These are phyloP conservation scores for Eimeria zaria DNA, from an alignment of 169 alveolate species.

Conservation along the genomic window DNA sequence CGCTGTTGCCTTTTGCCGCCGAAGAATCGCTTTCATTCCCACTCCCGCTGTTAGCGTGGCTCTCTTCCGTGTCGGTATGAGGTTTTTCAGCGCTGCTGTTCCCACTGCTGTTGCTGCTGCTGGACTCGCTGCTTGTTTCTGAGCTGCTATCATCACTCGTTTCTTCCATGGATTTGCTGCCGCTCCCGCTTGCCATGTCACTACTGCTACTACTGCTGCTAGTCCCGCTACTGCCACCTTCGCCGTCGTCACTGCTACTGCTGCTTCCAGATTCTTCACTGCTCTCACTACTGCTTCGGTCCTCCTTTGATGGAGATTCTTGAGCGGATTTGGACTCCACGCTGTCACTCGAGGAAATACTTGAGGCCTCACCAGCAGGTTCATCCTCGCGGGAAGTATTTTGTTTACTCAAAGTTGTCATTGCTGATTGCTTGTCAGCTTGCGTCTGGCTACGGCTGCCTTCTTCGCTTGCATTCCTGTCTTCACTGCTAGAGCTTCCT, in stretches of 20 bases:
- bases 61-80: neutral
- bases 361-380: neutral
- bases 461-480: neutral
- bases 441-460: neutral
- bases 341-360: neutral
- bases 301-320: neutral
- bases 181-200: conserved; percentile 15
- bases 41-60: neutral
- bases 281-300: neutral
- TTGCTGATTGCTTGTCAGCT: neutral
- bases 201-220: neutral
- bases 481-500: neutral
- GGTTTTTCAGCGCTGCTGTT: neutral
- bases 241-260: conserved; percentile 36
- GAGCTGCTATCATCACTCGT: conserved; percentile 1
- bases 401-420: neutral
- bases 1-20: neutral
- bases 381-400: neutral
- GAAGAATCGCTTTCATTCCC: neutral
- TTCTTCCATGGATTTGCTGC: neutral
- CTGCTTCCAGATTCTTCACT: conserved; percentile 21
- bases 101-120: conserved; percentile 26
- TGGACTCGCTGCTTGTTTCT: conserved; percentile 11
- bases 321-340: neutral
- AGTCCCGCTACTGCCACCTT: neutral